A percentile compares a stretch with the other conserved stretches of the same genome.
Evolutionary conservation across 768 basidiomycete species (phyloP).

Genomic region (Strobilomyces confusus): DNA sequence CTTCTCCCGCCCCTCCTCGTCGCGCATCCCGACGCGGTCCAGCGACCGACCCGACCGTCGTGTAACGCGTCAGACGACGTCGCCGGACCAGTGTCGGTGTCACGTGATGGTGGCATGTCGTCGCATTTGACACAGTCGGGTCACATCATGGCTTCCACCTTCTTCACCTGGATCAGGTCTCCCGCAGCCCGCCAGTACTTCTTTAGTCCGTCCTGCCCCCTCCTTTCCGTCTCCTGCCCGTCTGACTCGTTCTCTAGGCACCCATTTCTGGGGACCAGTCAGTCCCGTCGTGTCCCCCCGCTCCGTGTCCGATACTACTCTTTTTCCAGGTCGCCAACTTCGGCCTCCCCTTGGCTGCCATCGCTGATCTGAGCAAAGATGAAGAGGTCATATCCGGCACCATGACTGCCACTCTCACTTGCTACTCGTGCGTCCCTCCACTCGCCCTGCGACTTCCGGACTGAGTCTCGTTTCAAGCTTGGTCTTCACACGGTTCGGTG

Average conservation of each 20-base stretch:
- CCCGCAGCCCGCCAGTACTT: conserved; percentile 93
- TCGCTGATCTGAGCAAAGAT: conserved; percentile 88
- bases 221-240: conserved; percentile 1
- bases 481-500: conserved; percentile 97
- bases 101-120: conserved; percentile 12
- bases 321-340: conserved; percentile 86
- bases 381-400: conserved; percentile 95
- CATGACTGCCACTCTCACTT: conserved; percentile 88
- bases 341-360: conserved; percentile 92
- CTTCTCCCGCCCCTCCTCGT: background rate
- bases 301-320: conserved; percentile 4
- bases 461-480: conserved; percentile 32
- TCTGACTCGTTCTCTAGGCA: conserved; percentile 52
- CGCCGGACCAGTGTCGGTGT: background rate
- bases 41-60: background rate
- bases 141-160: conserved; percentile 69
- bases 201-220: conserved; percentile 65
- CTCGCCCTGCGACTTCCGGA: conserved; percentile 5
- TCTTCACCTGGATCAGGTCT: conserved; percentile 85
- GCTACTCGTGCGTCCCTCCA: conserved; percentile 78
- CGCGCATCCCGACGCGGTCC: background rate
- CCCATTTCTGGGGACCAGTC: conserved; percentile 98
- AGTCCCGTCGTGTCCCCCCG: conserved; percentile 32
- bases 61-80: background rate
- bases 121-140: background rate